Base-by-base conservation (phyloP, 495 filamentous ascomycete genomes). In the Daldinia grandis region DNA sequence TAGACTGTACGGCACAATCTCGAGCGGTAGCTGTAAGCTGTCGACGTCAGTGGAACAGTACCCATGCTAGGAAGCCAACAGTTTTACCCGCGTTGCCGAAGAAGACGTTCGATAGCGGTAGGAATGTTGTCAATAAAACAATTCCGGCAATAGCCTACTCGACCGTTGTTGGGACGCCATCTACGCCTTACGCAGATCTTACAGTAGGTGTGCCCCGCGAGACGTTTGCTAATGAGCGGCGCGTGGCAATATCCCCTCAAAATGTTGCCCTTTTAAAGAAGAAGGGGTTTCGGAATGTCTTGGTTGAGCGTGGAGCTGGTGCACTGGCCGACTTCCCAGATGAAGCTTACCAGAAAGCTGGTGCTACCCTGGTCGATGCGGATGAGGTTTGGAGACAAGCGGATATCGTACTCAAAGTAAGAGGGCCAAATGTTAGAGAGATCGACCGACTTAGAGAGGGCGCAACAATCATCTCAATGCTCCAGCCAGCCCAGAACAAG, bases 381-480 rank as follows among this genome's bases (percentile, higher is more conserved):
- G 78, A 84, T 38, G 79, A 79, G 9, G 80, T 93, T 67, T 94
- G 90, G 88, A 83, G 83, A 25, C 78, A 89, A 57, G 88, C 89
- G 66, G 87, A 93, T 77, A 92, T 95, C 59, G 79, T 95, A 3
- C 81, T 95, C 69, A 95, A 94, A 79, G 91, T 95, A 35, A 88
- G 92, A 35, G 87, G 88, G 8, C 91, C 91, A 0, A 90, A 85
- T 64, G 75, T 85, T 64, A 86, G 86, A 51, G 91, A 93, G 77
- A 81, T 89, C 5, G 83, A 88, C 64, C 78, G 79, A 44, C 79
- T 91, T 47, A 85, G 85, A 54, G 84, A 87, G 70, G 89, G 87
- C 10, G 84, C 87, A 28, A 92, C 90, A 5, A 76, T 93, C 56
- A 89, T 93, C 63, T 92, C 90, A 38, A 91, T 93, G 77, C 78